Evolutionary conservation across 257 asterid genomes (phyloP).

Genomic region (Solanum ossicruentum): DNA sequence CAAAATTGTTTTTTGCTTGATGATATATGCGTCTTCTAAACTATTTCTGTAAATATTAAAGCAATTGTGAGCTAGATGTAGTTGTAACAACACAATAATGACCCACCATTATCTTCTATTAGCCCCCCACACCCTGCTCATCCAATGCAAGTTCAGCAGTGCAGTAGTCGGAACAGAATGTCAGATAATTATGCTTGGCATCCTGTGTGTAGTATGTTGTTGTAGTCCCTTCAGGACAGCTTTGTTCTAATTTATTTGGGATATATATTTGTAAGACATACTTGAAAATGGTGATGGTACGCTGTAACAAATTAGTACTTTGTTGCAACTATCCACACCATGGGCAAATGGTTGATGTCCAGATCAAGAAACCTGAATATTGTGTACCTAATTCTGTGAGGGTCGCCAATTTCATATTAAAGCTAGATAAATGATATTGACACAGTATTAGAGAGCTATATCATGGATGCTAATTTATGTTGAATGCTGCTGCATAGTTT

Average conservation of each 20-base stretch:
- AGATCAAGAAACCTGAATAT: background rate
- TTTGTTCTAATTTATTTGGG: background rate
- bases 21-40: background rate
- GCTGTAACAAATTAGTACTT: background rate
- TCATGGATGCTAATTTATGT: background rate
- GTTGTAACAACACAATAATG: background rate
- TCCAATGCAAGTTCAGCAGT: background rate
- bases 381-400: background rate
- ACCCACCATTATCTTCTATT: background rate
- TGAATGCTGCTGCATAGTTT: background rate
- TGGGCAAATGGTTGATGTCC: background rate
- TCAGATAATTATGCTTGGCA: background rate
- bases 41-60: background rate
- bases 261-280: background rate
- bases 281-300: background rate
- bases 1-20: background rate
- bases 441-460: background rate
- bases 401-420: background rate
- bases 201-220: background rate
- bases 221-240: background rate
- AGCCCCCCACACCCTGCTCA: no score
- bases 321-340: background rate
- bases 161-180: background rate
- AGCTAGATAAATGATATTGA: background rate
- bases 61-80: background rate